These are phyloP conservation scores for Brassica balearica DNA, from an alignment of 441 rosid genomes.

Conservation along the genomic window DNA sequence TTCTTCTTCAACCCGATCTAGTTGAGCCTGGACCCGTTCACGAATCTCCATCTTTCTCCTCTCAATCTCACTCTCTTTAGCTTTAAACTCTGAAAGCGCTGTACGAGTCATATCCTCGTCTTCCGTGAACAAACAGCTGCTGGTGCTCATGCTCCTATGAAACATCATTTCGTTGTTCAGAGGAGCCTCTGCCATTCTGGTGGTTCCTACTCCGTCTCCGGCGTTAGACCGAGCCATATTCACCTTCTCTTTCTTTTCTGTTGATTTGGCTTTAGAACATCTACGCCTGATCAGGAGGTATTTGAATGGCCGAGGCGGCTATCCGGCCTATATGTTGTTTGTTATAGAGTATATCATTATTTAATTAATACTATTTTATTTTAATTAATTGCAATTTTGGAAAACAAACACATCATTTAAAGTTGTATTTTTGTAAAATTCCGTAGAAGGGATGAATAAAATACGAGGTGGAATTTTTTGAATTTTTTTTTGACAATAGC, in stretches of 20 bases:
- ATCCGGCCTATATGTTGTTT: neutral
- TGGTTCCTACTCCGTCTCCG: constrained; percentile 30
- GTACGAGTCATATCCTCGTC: constrained; percentile 87
- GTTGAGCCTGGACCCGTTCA: constrained; percentile 78
- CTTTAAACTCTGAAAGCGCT: constrained; percentile 71
- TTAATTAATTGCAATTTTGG: neutral
- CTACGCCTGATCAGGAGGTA: constrained; percentile 5
- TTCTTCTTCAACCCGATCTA: constrained; percentile 85
- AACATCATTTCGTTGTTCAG: constrained; percentile 56
- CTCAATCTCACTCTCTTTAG: constrained; percentile 93
- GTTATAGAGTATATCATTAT: constrained; percentile 2
- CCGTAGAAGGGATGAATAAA: neutral
- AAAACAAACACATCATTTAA: neutral
- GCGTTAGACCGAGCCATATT: constrained; percentile 37
- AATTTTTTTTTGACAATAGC: neutral
- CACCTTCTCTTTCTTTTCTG: neutral
- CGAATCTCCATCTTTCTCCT: constrained; percentile 75
- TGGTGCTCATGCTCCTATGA: constrained; percentile 81
- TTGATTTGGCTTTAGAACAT: neutral
- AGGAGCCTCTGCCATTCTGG: constrained; percentile 43
- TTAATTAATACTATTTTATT: neutral
- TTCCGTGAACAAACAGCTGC: constrained; percentile 80
- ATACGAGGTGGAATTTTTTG: neutral
- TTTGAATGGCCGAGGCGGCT: constrained; percentile 18
- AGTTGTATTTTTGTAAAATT: neutral